Percentiles rank a stretch among this genome's conserved stretches.
Conservation (phyloP, 2,329 filamentous ascomycete species). For the Aspergillus vadensis region DNA sequence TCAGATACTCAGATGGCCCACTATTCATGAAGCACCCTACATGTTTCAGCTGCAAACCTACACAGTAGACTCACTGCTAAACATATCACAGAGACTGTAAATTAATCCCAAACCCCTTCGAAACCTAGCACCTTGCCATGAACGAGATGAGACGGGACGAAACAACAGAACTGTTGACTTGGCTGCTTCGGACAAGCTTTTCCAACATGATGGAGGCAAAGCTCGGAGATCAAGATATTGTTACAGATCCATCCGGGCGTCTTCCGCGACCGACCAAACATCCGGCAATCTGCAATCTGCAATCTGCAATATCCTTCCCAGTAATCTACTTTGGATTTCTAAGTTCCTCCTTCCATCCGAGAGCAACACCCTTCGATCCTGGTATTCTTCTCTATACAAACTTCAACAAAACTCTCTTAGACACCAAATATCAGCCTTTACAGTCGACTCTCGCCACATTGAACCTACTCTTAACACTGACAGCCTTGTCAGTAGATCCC, state of each 20-base stretch:
- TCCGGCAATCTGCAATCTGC: not conserved
- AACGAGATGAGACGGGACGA: not conserved
- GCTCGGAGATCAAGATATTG: too few species aligned
- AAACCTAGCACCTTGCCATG: not conserved
- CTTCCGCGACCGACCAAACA: not conserved
- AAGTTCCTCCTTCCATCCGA: not conserved
- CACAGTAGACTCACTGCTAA: not conserved
- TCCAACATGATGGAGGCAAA: not conserved
- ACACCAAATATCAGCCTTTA: not conserved
- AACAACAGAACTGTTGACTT: not conserved
- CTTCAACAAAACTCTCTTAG: not conserved
- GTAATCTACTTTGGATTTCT: not conserved
- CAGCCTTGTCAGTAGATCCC: not conserved
- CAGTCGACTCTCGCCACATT: not conserved
- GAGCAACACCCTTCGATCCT: not conserved
- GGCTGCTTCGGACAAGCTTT: not conserved
- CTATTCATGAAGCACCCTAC: not conserved
- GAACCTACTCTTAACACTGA: not conserved
- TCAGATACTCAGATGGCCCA: not conserved
- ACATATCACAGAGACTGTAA: not conserved
- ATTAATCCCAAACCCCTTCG: not conserved
- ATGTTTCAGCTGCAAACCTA: not conserved
- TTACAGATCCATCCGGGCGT: not conserved
- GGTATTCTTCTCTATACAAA: not conserved
- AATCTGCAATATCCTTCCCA: not conserved